Conservation (phyloP, 192 early-diverging fungal genomes). For the Borealophlyctis nickersoniae region DNA sequence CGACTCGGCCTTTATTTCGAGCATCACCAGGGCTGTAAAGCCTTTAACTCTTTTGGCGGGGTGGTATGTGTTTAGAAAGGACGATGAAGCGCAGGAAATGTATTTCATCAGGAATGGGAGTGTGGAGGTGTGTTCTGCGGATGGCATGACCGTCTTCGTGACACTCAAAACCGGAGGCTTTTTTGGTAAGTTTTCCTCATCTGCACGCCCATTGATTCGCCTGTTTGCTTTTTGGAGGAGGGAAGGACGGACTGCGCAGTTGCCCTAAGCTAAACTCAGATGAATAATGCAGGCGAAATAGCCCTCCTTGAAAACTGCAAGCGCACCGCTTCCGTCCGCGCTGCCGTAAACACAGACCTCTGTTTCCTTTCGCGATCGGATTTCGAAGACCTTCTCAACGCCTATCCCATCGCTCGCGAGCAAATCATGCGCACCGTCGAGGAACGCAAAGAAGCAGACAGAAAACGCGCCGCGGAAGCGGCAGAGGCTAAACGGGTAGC, state of each 20-base stretch:
- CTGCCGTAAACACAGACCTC: conserved; percentile 11
- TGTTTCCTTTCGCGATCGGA: conserved; percentile 13
- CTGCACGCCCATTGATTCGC: too few species aligned
- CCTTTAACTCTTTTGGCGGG: conserved; percentile 14
- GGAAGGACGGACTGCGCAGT: neutral
- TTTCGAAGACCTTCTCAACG: conserved; percentile 16
- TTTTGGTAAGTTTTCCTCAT: conserved; percentile 2
- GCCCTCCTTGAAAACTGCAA: conserved; percentile 17
- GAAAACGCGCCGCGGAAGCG: conserved; percentile 1
- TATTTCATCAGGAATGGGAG: conserved; percentile 19
- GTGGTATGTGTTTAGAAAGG: conserved; percentile 21
- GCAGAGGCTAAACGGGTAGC: neutral
- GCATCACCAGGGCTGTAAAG: conserved; percentile 8
- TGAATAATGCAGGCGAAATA: conserved; percentile 15
- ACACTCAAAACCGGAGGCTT: conserved; percentile 10
- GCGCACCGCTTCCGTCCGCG: conserved; percentile 20
- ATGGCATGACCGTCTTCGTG: conserved; percentile 5
- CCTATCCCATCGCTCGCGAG: neutral
- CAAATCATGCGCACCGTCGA: neutral
- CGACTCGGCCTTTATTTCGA: conserved; percentile 5
- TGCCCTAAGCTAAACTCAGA: neutral
- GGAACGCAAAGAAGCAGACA: neutral
- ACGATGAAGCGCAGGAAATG: conserved; percentile 22
- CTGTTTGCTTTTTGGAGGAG: too few species aligned
- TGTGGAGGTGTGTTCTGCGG: conserved; percentile 12